phyloP scores from a whole-genome alignment of 805 yeast genomes.

The Candida suzukii region DNA sequence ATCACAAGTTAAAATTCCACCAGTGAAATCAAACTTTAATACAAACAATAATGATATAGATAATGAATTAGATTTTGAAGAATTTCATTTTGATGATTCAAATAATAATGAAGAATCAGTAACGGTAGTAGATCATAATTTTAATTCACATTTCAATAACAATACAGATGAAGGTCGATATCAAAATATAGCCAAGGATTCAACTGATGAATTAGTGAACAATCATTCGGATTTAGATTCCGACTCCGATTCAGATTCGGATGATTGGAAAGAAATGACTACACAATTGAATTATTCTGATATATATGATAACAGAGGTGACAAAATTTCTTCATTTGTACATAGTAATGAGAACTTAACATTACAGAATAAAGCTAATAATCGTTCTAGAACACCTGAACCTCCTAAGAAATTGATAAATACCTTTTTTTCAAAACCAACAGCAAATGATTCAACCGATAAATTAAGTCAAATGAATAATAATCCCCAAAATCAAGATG shows the following conservation, averaged over 20 bases:
- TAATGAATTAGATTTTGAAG: slow-evolving; percentile 19
- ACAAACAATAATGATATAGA: slow-evolving; percentile 1
- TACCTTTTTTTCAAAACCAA: background rate
- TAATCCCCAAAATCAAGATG: slow-evolving; percentile 21
- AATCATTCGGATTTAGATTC: background rate
- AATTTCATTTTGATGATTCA: slow-evolving; percentile 15
- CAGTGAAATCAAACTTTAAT: background rate
- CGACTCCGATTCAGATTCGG: slow-evolving; percentile 31
- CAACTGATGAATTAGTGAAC: too few relatives aligned
- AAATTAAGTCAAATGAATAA: slow-evolving; percentile 8
- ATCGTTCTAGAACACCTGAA: slow-evolving; percentile 4
- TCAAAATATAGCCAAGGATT: slow-evolving; percentile 1
- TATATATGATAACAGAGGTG: slow-evolving; percentile 76
- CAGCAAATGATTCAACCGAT: slow-evolving; percentile 15
- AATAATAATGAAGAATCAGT: slow-evolving; percentile 11
- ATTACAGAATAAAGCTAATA: background rate
- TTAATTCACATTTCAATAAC: background rate
- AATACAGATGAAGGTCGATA: too few relatives aligned
- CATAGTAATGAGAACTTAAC: slow-evolving; percentile 18
- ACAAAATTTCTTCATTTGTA: slow-evolving; percentile 37
- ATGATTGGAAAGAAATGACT: slow-evolving; percentile 83
- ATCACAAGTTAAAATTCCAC: too few relatives aligned
- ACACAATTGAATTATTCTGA: slow-evolving; percentile 64
- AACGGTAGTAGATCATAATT: slow-evolving; percentile 12
- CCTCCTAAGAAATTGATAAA: slow-evolving; percentile 3